Evolutionary conservation across 1,284 basidiomycete species (phyloP), one percentile per base, ranked within the genome.

Genomic region (Ustilago loliicola): DNA sequence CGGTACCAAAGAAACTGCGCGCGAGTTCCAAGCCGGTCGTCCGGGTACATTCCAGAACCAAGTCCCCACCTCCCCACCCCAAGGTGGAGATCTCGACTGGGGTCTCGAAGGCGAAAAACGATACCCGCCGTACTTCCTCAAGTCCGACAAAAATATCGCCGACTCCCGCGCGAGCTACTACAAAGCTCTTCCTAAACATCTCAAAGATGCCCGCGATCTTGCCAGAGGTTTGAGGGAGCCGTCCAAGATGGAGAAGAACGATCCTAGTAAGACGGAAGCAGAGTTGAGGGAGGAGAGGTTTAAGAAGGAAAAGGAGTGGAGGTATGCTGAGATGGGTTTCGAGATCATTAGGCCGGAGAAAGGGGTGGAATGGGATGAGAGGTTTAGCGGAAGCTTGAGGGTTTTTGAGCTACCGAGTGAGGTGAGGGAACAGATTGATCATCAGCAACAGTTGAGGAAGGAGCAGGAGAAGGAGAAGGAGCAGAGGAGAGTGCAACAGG

Each of bases 251-350:
- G 96, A 98, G 87, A 86, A 88, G 69, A 90, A 90, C 50, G 91
- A 93, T 80, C 93, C 94, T 2, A 94, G 95, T 7, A 91, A 91
- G 40, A 95, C 92, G 1, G 94, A 98, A 87, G 91, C 93, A 27
- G 93, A 96, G 83, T 89, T 98, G 92, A 68, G 78, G n/a, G 72
- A 79, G 45, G 74, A 83, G 54, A 66, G 85, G 9, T 80, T 86
- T 61, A 72, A 92, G 87, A 95, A 94, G 88, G 95, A 98, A 88
- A 87, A 91, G 79, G 89, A 91, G 75, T 98, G 95, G 95, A 89
- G 90, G 58, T 89, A 90, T 30, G 91, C 93, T 75, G 88, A 92
- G 75, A 89, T 90, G 66, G 94, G 93, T 1, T 96, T 92, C 91
- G 89, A 90, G 32, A 91, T 95, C 70, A 88, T 97, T 58, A 89